phyloP scores from a whole-genome alignment of 2,329 filamentous ascomycete genomes.

The Nemania sp. region DNA sequence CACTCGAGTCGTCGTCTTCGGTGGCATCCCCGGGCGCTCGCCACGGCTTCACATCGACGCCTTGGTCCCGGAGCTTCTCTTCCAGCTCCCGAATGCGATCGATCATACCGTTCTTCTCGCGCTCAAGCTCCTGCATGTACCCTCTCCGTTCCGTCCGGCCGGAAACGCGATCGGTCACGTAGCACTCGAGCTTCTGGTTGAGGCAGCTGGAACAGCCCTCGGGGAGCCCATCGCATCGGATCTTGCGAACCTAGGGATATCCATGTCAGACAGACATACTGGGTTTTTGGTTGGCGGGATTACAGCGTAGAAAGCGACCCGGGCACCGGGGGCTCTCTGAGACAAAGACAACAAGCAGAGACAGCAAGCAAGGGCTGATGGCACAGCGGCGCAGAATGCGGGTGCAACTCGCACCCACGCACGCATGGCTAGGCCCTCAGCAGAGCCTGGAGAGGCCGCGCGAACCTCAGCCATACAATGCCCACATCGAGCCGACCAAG shows the following conservation, averaged over 20 bases:
- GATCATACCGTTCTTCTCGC: slow-evolving; percentile 69
- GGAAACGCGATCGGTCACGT: slow-evolving; percentile 84
- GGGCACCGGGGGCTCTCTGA: not conserved
- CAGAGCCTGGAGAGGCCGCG: not conserved
- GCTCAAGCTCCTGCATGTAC: slow-evolving; percentile 76
- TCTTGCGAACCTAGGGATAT: slow-evolving; percentile 68
- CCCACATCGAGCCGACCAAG: slow-evolving; percentile 1
- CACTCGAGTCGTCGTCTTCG: slow-evolving; percentile 35
- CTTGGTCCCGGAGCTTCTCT: slow-evolving; percentile 62
- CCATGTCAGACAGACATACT: slow-evolving; percentile 26
- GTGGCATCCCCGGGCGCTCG: slow-evolving; percentile 40
- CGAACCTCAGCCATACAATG: slow-evolving; percentile 9
- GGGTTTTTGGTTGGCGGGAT: not conserved
- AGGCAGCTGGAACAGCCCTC: slow-evolving; percentile 82
- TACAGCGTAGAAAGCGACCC: not conserved
- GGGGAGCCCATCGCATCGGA: slow-evolving; percentile 79
- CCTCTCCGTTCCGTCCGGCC: slow-evolving; percentile 78
- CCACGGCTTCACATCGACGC: slow-evolving; percentile 62
- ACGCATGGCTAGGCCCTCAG: slow-evolving; percentile 3
- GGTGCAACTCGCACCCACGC: slow-evolving; percentile 23
- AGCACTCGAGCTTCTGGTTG: slow-evolving; percentile 75
- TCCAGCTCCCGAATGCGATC: slow-evolving; percentile 70
- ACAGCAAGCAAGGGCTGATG: slow-evolving; percentile 5
- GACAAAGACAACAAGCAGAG: no score
- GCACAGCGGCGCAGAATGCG: slow-evolving; percentile 13